A percentile compares a stretch with the other conserved stretches of the same genome.
phyloP scores from a whole-genome alignment of 2,329 filamentous ascomycete species.

The Madurella mycetomatis region DNA sequence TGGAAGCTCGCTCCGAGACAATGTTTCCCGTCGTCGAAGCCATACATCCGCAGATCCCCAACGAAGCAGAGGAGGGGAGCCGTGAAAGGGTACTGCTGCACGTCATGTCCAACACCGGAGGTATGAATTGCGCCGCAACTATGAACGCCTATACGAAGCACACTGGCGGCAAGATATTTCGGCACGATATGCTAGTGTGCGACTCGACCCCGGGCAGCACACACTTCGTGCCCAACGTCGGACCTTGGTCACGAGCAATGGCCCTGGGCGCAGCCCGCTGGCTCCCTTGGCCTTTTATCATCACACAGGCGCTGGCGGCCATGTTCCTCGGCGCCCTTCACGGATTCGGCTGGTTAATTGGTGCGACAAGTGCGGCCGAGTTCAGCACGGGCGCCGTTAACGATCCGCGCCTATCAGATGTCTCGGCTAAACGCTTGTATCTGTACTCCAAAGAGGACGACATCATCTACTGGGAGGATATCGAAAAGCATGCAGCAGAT shows the following conservation, averaged over 20 bases:
- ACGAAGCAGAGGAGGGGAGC: slow-evolving; percentile 19
- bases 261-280: slow-evolving; percentile 43
- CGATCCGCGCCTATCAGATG: slow-evolving; percentile 32
- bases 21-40: slow-evolving; percentile 45
- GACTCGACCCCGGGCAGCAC: slow-evolving; percentile 52
- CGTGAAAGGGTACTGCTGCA: slow-evolving; percentile 43
- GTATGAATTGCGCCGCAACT: slow-evolving; percentile 48
- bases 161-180: slow-evolving; percentile 36
- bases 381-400: slow-evolving; percentile 38
- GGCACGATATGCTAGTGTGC: slow-evolving; percentile 44
- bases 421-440: slow-evolving; percentile 46
- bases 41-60: slow-evolving; percentile 26
- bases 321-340: slow-evolving; percentile 38
- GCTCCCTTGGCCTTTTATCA: slow-evolving; percentile 46
- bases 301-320: slow-evolving; percentile 46
- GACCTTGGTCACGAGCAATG: slow-evolving; percentile 51
- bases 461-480: slow-evolving; percentile 52
- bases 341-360: slow-evolving; percentile 33
- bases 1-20: slow-evolving; percentile 39
- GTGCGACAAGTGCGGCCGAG: slow-evolving; percentile 38
- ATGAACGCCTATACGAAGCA: slow-evolving; percentile 42
- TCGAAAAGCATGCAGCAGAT: slow-evolving; percentile 49
- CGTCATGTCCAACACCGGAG: slow-evolving; percentile 56
- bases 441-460: slow-evolving; percentile 56
- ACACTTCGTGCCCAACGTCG: slow-evolving; percentile 39